Conservation (phyloP, 2,329 filamentous ascomycete genomes). For the Beauveria australis region DNA sequence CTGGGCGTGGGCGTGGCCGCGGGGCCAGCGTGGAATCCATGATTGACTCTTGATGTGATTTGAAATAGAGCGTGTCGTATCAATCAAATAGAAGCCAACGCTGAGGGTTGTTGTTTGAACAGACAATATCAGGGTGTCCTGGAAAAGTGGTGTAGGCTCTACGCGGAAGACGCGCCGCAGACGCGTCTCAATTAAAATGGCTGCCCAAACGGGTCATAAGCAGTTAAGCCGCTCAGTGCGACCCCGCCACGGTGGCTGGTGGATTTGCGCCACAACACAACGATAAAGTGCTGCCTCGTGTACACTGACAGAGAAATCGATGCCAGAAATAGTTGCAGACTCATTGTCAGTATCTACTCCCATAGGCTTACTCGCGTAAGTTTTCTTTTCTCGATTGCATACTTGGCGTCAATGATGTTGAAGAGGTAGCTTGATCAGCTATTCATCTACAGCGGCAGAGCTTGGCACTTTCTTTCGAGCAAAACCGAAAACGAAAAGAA, state of each 20-base stretch:
- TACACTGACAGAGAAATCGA: not conserved
- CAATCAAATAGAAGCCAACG: not conserved
- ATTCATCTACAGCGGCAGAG: too few relatives aligned
- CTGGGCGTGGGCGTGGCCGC: conserved; percentile 56
- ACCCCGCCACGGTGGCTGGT: not conserved
- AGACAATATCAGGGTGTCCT: not conserved
- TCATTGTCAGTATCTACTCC: too few relatives aligned
- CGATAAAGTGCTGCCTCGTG: not conserved
- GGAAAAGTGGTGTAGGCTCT: not conserved
- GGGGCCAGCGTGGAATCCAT: conserved; percentile 25
- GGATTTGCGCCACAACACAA: not conserved
- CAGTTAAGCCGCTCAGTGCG: not conserved
- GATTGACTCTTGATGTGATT: not conserved
- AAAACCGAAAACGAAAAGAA: too few relatives aligned
- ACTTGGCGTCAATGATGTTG: too few relatives aligned
- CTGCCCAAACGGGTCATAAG: not conserved
- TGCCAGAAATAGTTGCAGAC: too few relatives aligned
- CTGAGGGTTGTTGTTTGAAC: not conserved
- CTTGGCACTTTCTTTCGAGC: too few relatives aligned
- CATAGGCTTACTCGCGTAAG: too few relatives aligned
- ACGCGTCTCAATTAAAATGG: conserved; percentile 11
- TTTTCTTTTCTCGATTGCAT: too few relatives aligned
- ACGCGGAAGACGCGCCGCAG: conserved; percentile 7
- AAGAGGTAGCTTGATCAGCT: too few relatives aligned
- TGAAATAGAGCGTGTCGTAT: not conserved